Percentiles rank a stretch among this genome's conserved stretches.
Conservation (phyloP, 106 monocot species). For the Apostasia shenzhenica region DNA sequence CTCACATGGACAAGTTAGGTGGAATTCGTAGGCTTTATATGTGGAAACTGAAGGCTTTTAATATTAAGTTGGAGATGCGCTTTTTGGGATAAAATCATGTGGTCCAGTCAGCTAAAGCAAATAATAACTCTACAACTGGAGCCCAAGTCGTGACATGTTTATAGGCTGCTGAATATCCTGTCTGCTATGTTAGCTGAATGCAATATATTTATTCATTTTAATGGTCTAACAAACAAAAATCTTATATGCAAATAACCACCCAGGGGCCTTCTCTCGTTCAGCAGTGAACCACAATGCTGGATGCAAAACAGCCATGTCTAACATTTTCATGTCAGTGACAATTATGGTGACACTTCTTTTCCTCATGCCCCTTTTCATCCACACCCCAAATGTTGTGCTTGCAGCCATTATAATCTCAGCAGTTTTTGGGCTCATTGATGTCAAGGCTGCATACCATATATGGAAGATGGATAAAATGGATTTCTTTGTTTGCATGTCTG, state of each 20-base stretch:
- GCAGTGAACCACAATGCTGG: constrained; percentile 93
- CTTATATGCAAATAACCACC: neutral
- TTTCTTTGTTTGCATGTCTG: constrained; percentile 67
- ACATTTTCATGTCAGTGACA: constrained; percentile 72
- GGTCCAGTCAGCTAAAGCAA: too few species aligned
- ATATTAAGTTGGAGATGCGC: too few species aligned
- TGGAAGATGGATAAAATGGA: constrained; percentile 96
- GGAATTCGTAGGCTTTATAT: too few species aligned
- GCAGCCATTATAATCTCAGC: constrained; percentile 82
- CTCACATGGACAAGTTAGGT: too few species aligned
- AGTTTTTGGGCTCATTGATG: constrained; percentile 76
- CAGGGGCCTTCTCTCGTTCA: constrained; percentile 88
- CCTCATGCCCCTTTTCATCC: constrained; percentile 83
- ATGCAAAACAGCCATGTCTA: constrained; percentile 88
- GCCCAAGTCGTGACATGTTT: too few species aligned
- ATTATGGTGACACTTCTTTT: constrained; percentile 88
- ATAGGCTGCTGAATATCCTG: too few species aligned
- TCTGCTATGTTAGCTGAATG: too few species aligned
- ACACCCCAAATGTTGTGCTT: constrained; percentile 88
- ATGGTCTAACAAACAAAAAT: neutral
- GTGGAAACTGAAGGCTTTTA: too few species aligned
- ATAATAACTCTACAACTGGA: too few species aligned
- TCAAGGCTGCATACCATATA: constrained; percentile 38
- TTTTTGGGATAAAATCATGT: too few species aligned
- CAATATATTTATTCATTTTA: too few species aligned